Evolutionary conservation across 2,329 filamentous ascomycete genomes (phyloP), one percentile per base, ranked within the genome.

Genomic region (Trichoderma brevicompactum): DNA sequence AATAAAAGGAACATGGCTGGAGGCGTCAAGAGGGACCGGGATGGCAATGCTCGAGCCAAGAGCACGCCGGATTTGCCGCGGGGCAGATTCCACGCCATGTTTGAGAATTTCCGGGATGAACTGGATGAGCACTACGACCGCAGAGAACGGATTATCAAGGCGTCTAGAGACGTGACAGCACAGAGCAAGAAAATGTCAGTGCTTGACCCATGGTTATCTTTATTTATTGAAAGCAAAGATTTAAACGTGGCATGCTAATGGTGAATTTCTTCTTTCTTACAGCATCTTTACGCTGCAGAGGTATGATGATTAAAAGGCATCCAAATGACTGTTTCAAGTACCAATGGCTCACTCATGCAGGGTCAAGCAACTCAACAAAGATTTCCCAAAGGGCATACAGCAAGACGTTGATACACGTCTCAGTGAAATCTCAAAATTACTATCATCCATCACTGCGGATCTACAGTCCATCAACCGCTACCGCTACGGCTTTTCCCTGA

Each of bases 111-210:
- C 76, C 89, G 94, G 59, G 84, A 90, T 72, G 94, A 97, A 78
- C 83, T 99, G 34, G 95, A 99, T 74, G 88, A 95, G 78, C 94
- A 98, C 75, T 92, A 99, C 77, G 95, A 98, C 78, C 89, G 95
- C 15, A 86, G 93, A 65, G 94, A 97, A 80, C 87, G 90, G 61
- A 88, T 97, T 70, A 91, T 96, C 74, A 99, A 98, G 81, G 90
- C 89, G 2, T 96, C 92, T 8, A 84, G 94, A 68, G 95, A 99
- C 76, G 91, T 99, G 66, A 99, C 95, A 7, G 93, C 92, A 0
- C 82, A 93, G 62, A 97, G 92, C 79, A 99, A 99, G 83, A 99
- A 98, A 81, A 96, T 98, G 93, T 96, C 78, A 79, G 83, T 54
- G 3, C 3, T 1, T 1, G 6, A 5, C 3, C 3, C 17, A 36